These are phyloP conservation scores for Termitomyces sp. DNA, from an alignment of 768 basidiomycete genomes.

Conservation along the genomic window DNA sequence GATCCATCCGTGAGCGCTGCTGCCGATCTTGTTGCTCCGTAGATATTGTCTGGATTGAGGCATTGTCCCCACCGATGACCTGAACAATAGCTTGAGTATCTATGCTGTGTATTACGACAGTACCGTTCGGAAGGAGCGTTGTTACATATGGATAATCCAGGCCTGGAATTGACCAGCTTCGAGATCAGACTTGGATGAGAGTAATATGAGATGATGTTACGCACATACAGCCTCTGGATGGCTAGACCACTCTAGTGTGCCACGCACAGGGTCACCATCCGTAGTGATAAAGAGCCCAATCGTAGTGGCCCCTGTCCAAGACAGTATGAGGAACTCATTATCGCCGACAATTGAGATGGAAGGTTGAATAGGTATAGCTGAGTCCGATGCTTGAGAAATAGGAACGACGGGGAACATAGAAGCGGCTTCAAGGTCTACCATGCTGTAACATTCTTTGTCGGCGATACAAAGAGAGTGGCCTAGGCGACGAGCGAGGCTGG, in stretches of 20 bases:
- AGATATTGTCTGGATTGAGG: conserved; percentile 4
- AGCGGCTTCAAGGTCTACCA: conserved; percentile 72
- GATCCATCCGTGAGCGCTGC: conserved; percentile 22
- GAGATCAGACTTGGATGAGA: neutral
- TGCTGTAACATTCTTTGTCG: conserved; percentile 64
- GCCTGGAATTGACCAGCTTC: conserved; percentile 32
- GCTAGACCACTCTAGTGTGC: conserved; percentile 80
- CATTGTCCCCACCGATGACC: conserved; percentile 46
- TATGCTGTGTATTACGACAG: conserved; percentile 77
- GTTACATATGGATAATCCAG: conserved; percentile 80
- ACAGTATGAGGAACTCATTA: conserved; percentile 80
- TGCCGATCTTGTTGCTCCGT: conserved; percentile 14
- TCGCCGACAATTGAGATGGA: conserved; percentile 70
- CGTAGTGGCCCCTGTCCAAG: conserved; percentile 76
- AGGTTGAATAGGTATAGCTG: conserved; percentile 41
- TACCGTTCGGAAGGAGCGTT: conserved; percentile 71
- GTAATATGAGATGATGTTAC: conserved; percentile 21
- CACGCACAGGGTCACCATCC: conserved; percentile 83
- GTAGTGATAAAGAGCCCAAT: conserved; percentile 84
- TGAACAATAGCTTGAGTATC: conserved; percentile 71
- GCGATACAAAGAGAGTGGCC: conserved; percentile 69
- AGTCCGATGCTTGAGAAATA: conserved; percentile 59
- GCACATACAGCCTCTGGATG: conserved; percentile 74
- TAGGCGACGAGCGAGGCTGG: conserved; percentile 52
- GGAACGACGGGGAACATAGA: conserved; percentile 72